Base-by-base conservation (phyloP, 2,329 filamentous ascomycete genomes). In the Thielaviopsis ethacetica region DNA sequence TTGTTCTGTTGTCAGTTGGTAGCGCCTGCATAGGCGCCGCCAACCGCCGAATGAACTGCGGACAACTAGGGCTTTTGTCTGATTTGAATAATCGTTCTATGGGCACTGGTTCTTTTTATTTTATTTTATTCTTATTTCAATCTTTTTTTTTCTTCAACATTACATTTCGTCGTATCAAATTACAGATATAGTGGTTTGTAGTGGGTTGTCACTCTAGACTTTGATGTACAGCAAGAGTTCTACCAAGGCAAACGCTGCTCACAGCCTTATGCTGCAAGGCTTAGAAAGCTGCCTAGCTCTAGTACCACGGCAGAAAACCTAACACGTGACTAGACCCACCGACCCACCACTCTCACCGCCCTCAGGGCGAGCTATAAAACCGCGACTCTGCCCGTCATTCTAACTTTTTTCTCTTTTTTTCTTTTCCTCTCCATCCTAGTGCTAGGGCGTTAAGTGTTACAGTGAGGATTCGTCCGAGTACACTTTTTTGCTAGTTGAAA, bases 401-500 rank as follows among this genome's bases (percentile, higher is more conserved):
- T 56, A 2, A 30, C 1, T 21, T 67, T 71, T 70, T 62, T 30
- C 66, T 68, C 63, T 70, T 71, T 70, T 71, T 72, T 70, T 71
- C 68, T 71, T 75, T 76, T 72, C 69, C 63, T 72, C 73, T 66
- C 69, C 71, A 79, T 79, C 76, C 74, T 66, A 76, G 80, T 83
- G 82, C 81, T 82, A 72, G 82, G 83, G 84, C 83, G 78, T 83
- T 83, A 86, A 81, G 82, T 81, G 79, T 82, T 82, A 79, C 82
- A 85, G 83, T 86, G 83, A 86, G 81, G 84, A 86, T 83, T 84
- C 75, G 79, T 83, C 81, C 77, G 80, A 84, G 80, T 76, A 77
- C 75, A 77, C 76, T 76, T 83, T 83, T 86, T 86, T 86, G 84
- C 84, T 86, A 85, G 83, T 87, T 87, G 84, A 86, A 86, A 87